phyloP scores from a whole-genome alignment of 257 asterid genomes.

The Nicotiana sylvestris region DNA sequence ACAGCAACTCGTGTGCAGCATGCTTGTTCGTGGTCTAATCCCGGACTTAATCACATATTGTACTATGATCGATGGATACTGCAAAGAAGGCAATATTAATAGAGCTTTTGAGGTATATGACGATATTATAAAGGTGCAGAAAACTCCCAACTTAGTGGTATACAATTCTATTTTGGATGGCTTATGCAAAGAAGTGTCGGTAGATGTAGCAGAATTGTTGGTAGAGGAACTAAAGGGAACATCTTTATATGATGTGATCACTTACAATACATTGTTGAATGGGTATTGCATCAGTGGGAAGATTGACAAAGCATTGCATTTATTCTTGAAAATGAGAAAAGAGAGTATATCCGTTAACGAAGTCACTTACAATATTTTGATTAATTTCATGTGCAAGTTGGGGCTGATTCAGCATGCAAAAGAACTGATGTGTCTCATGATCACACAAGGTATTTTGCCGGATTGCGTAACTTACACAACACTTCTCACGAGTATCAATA shows the following conservation, averaged over 20 bases:
- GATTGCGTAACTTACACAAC: constrained; percentile 56
- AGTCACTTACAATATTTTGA: constrained; percentile 54
- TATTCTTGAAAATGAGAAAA: constrained; percentile 50
- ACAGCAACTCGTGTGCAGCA: constrained; percentile 52
- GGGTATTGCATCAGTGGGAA: constrained; percentile 47
- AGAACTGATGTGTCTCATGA: constrained; percentile 42
- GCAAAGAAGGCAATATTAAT: constrained; percentile 37
- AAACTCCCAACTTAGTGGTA: constrained; percentile 56
- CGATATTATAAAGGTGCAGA: constrained; percentile 43
- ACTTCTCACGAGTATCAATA: constrained; percentile 37
- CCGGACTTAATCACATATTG: constrained; percentile 68
- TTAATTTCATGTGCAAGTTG: constrained; percentile 46
- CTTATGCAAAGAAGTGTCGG: constrained; percentile 48
- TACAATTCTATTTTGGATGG: constrained; percentile 61
- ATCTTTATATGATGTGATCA: constrained; percentile 41
- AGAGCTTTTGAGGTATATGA: constrained; percentile 40
- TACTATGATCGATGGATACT: constrained; percentile 57
- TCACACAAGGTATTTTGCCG: constrained; percentile 38
- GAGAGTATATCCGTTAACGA: constrained; percentile 37
- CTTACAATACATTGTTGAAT: constrained; percentile 54
- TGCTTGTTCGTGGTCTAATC: constrained; percentile 68
- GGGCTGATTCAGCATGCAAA: constrained; percentile 56
- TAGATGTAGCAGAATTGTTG: constrained; percentile 34
- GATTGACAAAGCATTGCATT: constrained; percentile 36
- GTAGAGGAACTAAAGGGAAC: constrained; percentile 38